A percentile compares a stretch with the other conserved stretches of the same genome.
phyloP scores from a whole-genome alignment of 2,329 filamentous ascomycete genomes.

The Paecilomyces sp. region DNA sequence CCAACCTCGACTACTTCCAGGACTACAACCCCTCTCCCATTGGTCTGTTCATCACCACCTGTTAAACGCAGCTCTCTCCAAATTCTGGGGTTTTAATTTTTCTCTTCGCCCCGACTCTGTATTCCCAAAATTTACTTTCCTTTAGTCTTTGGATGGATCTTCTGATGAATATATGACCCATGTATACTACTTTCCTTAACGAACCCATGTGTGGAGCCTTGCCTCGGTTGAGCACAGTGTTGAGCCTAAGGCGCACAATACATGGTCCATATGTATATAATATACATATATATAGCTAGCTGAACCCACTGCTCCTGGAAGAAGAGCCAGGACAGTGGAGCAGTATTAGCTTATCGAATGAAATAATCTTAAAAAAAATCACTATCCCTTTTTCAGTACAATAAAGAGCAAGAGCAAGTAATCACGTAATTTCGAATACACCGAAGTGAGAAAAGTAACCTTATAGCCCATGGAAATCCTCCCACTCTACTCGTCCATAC shows the following conservation, averaged over 20 bases:
- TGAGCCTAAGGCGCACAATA: background rate
- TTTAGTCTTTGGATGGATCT: background rate
- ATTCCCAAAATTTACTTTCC: background rate
- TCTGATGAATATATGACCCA: background rate
- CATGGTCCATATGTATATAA: background rate
- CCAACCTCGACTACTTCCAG: slow-evolving; percentile 55
- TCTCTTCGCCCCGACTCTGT: background rate
- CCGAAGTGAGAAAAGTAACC: background rate
- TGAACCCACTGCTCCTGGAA: background rate
- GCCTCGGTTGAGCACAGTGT: background rate
- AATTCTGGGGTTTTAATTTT: background rate
- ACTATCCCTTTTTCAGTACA: no score
- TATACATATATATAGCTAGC: background rate
- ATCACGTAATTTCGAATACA: no score
- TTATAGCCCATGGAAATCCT: no score
- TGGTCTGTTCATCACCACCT: slow-evolving; percentile 36
- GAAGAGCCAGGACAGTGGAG: background rate
- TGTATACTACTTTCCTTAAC: background rate
- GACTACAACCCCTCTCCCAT: slow-evolving; percentile 51
- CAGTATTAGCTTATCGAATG: background rate
- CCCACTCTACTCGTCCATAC: no score
- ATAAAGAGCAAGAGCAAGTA: no score
- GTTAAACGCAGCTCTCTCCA: slow-evolving; percentile 15
- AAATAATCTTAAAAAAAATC: background rate
- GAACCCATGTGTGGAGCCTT: background rate